These are phyloP conservation scores for Apiotrichum sp. DNA, from an alignment of 1,284 basidiomycete genomes.

Conservation along the genomic window DNA sequence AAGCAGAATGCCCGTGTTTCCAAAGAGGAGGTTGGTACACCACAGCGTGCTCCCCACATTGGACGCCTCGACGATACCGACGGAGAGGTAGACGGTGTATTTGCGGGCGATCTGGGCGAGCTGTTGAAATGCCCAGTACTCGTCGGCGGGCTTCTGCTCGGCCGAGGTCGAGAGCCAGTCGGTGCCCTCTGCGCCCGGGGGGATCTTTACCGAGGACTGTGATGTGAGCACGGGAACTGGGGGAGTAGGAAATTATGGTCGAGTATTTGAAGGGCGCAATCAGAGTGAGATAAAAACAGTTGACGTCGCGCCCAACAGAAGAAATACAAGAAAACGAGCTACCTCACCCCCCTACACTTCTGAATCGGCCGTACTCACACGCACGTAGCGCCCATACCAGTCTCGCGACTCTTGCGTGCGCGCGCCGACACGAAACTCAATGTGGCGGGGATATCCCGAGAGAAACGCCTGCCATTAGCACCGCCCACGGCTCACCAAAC, in stretches of 20 bases:
- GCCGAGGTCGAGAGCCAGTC: conserved; percentile 17
- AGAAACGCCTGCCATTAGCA: conserved; percentile 51
- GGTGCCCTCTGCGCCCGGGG: conserved; percentile 17
- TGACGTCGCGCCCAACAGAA: too few species aligned
- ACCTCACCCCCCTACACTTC: too few species aligned
- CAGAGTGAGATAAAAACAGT: too few species aligned
- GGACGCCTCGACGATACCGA: conserved; percentile 63
- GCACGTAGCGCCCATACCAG: conserved; percentile 48
- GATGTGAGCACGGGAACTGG: not conserved
- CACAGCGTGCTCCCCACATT: conserved; percentile 58
- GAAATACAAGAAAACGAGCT: too few species aligned
- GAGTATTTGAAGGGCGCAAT: too few species aligned
- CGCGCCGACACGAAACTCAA: conserved; percentile 28
- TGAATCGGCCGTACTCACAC: conserved; percentile 13
- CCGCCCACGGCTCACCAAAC: not conserved
- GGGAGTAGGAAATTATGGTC: too few species aligned
- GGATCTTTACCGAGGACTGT: conserved; percentile 19
- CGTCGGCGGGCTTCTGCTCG: conserved; percentile 5
- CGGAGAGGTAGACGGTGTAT: conserved; percentile 54
- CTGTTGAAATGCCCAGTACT: conserved; percentile 22
- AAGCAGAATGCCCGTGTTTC: conserved; percentile 55
- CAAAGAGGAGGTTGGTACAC: conserved; percentile 63
- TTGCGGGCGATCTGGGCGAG: conserved; percentile 20
- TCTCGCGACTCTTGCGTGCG: conserved; percentile 27
- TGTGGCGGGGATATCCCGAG: conserved; percentile 40